Evolutionary conservation across 257 asterid species (phyloP).

Genomic region (Buddleja alternifolia): DNA sequence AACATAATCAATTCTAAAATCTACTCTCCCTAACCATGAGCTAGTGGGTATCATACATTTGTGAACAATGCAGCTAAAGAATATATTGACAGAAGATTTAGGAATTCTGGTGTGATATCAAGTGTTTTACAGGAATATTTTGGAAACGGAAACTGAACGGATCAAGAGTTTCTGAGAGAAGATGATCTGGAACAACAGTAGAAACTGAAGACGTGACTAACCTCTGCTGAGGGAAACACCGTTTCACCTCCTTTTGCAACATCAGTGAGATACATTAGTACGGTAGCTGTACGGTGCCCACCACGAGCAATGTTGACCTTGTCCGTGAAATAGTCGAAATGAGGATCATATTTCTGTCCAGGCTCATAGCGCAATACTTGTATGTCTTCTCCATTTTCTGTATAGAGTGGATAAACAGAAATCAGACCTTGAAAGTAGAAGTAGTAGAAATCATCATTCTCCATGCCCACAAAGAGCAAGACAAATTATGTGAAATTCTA

Average conservation of each 20-base stretch:
- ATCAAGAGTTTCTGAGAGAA: not conserved
- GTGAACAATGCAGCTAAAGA: slow-evolving; percentile 8
- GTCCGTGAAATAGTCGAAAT: slow-evolving; percentile 80
- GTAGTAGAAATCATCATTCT: slow-evolving; percentile 8
- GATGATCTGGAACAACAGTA: slow-evolving; percentile 2
- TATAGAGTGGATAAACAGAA: slow-evolving; percentile 22
- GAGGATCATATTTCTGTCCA: slow-evolving; percentile 95
- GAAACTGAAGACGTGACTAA: slow-evolving; percentile 40
- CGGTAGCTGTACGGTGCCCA: slow-evolving; percentile 93
- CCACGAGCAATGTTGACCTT: slow-evolving; percentile 85
- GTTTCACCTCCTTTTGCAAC: slow-evolving; percentile 98
- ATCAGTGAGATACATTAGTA: slow-evolving; percentile 89
- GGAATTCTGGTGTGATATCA: not conserved
- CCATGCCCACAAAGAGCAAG: slow-evolving; percentile 19
- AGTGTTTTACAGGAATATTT: not conserved
- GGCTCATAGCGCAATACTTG: slow-evolving; percentile 90
- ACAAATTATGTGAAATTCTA: not conserved
- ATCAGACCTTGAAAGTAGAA: slow-evolving; percentile 12
- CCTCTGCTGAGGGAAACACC: slow-evolving; percentile 94
- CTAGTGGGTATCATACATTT: not conserved
- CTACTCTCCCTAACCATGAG: slow-evolving; percentile 5
- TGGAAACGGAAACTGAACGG: slow-evolving; percentile 3
- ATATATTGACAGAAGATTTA: not conserved
- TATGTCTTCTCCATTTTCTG: slow-evolving; percentile 95
- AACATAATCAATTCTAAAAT: not conserved